Evolutionary conservation across 805 yeast species (phyloP), one percentile per base, ranked within the genome.

Genomic region (Wickerhamomyces subpelliculosus): DNA sequence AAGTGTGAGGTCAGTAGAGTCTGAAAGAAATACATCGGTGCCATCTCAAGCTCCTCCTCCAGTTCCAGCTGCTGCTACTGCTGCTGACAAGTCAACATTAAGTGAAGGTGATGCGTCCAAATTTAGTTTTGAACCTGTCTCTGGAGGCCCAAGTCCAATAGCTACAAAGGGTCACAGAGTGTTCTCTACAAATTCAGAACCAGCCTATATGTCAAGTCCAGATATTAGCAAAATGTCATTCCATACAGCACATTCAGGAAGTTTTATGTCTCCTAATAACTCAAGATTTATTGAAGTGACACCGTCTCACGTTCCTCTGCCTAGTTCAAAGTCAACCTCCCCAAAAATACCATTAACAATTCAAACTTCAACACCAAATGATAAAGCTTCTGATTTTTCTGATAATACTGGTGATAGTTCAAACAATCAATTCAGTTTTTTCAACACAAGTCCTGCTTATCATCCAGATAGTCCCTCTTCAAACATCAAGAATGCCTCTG

Each of bases 351-450:
- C 32, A 9, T 33, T 42, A 19, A 38, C 24, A 5, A 27, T 40
- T 4, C 41, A 44, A 21, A 46, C 46, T 10, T 40, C 46, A 11
- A 46, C 48, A 2, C 48, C 50, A 17, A 34, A 26, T 25, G 9
- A 16, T n/a, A 5, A 7, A 8, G 7, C 7, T 26, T 12, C 27
- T 16, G 29, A 38, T 11, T n/a, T 13, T n/a, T 10, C 14, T 12
- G 33, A 35, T 11, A 25, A n/a, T 16, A 5, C 34, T 3, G 30
- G 41, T 10, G 46, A 43, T 16, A 30, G 40, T 25, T 40, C 47
- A 2, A 35, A 41, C 4, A 51, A 48, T n/a, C 32, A 32, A 12
- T 54, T 54, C 41, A 52, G 57, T 37, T 47, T 50, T 32, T 21
- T 46, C 40, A 54, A 50, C 36, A 46, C 56, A 3, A 47, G 52